Conservation (phyloP, 306 rosid genomes). For the Casuarina glauca region DNA sequence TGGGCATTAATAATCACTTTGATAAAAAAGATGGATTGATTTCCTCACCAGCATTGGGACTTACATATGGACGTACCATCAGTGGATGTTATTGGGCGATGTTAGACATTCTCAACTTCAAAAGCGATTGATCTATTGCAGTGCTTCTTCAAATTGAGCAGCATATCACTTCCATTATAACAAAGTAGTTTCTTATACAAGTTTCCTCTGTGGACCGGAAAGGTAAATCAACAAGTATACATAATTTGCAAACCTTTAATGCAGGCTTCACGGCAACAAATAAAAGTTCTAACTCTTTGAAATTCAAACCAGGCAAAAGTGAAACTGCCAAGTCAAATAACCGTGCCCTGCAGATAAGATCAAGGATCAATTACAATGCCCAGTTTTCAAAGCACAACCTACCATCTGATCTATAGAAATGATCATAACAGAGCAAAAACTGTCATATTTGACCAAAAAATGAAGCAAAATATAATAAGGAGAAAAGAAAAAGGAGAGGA, state of each 20-base stretch:
- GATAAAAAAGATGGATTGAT: no score
- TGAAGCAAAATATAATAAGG: no score
- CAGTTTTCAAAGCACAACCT: no score
- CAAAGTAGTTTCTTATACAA: not conserved
- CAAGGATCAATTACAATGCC: no score
- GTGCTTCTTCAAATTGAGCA: constrained; percentile 18
- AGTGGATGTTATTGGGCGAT: no score
- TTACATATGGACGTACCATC: no score
- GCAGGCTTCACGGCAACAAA: constrained; percentile 48
- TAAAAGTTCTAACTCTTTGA: constrained; percentile 37
- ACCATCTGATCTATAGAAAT: not conserved
- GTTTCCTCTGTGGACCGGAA: constrained; percentile 16
- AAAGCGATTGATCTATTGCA: constrained; percentile 24
- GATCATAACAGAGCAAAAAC: not conserved
- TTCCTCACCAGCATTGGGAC: no score
- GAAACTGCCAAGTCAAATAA: constrained; percentile 77
- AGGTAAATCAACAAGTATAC: not conserved
- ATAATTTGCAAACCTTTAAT: constrained; percentile 56
- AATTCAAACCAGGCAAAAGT: constrained; percentile 68
- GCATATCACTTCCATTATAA: not conserved
- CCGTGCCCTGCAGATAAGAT: constrained; percentile 48
- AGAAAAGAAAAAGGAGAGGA: constrained; percentile 1
- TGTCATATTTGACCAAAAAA: not conserved
- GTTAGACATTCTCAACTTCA: no score
- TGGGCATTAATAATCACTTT: no score